A percentile compares a stretch with the other conserved stretches of the same genome.
Evolutionary conservation across 2,329 filamentous ascomycete genomes (phyloP).

Genomic region (Cercospora sesami): DNA sequence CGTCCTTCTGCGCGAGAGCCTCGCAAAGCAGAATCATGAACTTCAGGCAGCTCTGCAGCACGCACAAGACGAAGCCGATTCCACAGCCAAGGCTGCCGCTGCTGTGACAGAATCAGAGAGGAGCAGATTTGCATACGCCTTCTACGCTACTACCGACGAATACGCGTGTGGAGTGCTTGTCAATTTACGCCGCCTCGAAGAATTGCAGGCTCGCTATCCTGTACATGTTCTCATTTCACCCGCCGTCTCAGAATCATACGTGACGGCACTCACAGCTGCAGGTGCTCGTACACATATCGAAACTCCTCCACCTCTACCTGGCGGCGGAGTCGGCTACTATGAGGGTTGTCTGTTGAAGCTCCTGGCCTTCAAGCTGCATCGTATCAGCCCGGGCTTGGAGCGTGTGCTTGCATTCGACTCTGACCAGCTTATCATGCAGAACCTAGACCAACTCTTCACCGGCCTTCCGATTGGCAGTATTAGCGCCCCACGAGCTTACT

Average conservation of each 20-base stretch:
- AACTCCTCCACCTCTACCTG: slow-evolving; percentile 26
- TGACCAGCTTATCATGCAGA: slow-evolving; percentile 35
- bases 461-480: slow-evolving; percentile 31
- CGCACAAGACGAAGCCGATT: neutral
- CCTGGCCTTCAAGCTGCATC: slow-evolving; percentile 35
- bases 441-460: slow-evolving; percentile 35
- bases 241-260: slow-evolving; percentile 24
- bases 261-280: slow-evolving; percentile 20
- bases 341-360: slow-evolving; percentile 35
- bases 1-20: neutral
- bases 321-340: slow-evolving; percentile 28
- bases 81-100: neutral
- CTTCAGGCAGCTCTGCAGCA: neutral
- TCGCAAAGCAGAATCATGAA: neutral
- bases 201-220: slow-evolving; percentile 25
- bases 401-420: slow-evolving; percentile 34
- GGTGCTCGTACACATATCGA: slow-evolving; percentile 28
- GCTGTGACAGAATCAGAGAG: neutral
- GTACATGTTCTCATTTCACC: slow-evolving; percentile 33
- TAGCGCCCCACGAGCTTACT: slow-evolving; percentile 36
- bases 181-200: slow-evolving; percentile 34
- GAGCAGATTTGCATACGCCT: slow-evolving; percentile 32
- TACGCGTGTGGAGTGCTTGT: slow-evolving; percentile 37
- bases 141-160: slow-evolving; percentile 34
- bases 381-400: slow-evolving; percentile 26